Evolutionary conservation across 2,329 filamentous ascomycete species (phyloP).

Genomic region (Trichoderma asperellum): DNA sequence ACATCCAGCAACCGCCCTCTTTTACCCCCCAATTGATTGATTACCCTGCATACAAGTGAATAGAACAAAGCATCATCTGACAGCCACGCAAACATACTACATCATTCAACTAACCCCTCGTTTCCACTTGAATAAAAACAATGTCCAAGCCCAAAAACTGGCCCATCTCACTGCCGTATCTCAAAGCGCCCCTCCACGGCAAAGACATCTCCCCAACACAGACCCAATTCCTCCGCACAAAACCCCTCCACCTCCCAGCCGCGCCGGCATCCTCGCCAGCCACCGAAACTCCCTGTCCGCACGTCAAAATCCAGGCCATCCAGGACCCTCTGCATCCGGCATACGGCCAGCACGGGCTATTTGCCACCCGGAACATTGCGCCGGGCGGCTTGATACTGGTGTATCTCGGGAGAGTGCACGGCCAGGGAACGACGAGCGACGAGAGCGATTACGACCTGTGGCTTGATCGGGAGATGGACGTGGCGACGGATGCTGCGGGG

Average conservation of each 20-base stretch:
- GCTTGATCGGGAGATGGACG: constrained; percentile 58
- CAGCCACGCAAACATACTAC: not conserved
- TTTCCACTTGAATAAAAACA: not conserved
- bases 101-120: not conserved
- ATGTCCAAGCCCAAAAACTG: constrained; percentile 59
- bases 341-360: constrained; percentile 61
- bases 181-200: constrained; percentile 54
- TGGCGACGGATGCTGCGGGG: constrained; percentile 63
- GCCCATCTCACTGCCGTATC: constrained; percentile 58
- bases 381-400: constrained; percentile 62
- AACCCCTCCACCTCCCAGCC: constrained; percentile 31
- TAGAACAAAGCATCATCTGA: not conserved
- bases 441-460: constrained; percentile 65
- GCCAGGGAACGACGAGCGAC: constrained; percentile 36
- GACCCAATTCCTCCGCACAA: constrained; percentile 44
- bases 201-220: constrained; percentile 50
- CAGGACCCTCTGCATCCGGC: constrained; percentile 58
- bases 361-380: constrained; percentile 57
- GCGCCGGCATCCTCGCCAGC: constrained; percentile 37
- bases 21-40: not conserved
- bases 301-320: constrained; percentile 61
- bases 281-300: constrained; percentile 50
- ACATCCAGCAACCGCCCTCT: not conserved
- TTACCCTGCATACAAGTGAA: not conserved
- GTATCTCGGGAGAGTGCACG: constrained; percentile 64